phyloP scores from a whole-genome alignment of 805 yeast species.

The Jamesozyma piceae region DNA sequence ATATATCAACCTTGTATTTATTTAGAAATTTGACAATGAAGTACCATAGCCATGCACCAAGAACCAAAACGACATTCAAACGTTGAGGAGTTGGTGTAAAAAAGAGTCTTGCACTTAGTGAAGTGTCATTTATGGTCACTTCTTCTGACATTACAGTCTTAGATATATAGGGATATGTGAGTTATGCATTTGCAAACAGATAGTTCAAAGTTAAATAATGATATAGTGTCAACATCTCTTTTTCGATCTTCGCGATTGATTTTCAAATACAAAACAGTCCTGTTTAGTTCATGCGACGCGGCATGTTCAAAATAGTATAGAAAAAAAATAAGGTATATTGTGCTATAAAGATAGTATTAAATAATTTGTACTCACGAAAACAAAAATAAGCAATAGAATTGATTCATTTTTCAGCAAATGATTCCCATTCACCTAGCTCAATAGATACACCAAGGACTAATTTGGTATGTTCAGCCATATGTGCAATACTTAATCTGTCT shows the following conservation, averaged over 20 bases:
- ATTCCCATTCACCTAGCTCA: conserved; percentile 45
- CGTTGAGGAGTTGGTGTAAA: conserved; percentile 41
- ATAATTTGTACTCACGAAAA: no score
- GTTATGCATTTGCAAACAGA: no score
- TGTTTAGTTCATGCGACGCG: no score
- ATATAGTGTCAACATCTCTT: no score
- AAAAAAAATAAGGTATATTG: no score
- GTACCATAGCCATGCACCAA: conserved; percentile 49
- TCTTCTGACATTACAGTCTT: not conserved
- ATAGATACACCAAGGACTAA: conserved; percentile 62
- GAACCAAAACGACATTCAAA: conserved; percentile 39
- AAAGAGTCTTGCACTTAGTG: not conserved
- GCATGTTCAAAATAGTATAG: no score
- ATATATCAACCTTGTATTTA: conserved; percentile 36
- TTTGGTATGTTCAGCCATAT: conserved; percentile 72
- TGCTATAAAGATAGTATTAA: no score
- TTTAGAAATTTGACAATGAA: conserved; percentile 35
- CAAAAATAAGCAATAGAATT: no score
- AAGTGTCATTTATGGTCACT: not conserved
- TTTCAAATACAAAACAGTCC: no score
- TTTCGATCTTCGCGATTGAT: no score
- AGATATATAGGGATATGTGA: no score
- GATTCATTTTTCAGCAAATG: not conserved
- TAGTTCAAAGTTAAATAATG: no score
- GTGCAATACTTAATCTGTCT: conserved; percentile 68